A percentile compares a stretch with the other conserved stretches of the same genome.
phyloP scores from a whole-genome alignment of 495 filamentous ascomycete genomes.

The Trypethelium eluteriae region DNA sequence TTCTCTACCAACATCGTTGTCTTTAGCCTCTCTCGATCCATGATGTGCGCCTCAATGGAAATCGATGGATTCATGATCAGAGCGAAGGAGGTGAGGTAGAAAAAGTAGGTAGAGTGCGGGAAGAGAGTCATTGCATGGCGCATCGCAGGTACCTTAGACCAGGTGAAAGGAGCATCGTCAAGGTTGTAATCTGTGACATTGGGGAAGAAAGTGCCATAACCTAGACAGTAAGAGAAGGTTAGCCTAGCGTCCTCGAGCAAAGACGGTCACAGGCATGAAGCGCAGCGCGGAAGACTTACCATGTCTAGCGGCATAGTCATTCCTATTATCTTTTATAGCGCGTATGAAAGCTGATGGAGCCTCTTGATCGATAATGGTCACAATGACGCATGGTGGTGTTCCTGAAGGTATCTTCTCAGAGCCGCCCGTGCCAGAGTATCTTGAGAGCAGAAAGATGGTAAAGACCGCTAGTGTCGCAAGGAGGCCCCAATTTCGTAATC shows the following conservation, averaged over 20 bases:
- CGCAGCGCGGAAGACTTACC: constrained; percentile 50
- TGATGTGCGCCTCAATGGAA: constrained; percentile 60
- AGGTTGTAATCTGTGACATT: constrained; percentile 70
- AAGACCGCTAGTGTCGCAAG: constrained; percentile 48
- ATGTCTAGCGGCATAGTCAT: constrained; percentile 79
- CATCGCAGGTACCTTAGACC: constrained; percentile 76
- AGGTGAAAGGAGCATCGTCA: constrained; percentile 55
- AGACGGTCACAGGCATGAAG: constrained; percentile 14
- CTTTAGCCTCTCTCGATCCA: constrained; percentile 59
- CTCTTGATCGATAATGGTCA: constrained; percentile 69
- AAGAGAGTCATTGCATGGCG: constrained; percentile 79
- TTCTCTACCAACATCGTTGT: constrained; percentile 74
- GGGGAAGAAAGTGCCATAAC: constrained; percentile 80
- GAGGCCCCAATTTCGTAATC: constrained; percentile 56
- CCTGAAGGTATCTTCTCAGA: constrained; percentile 49
- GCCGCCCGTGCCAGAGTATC: constrained; percentile 39
- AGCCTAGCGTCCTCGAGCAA: background rate
- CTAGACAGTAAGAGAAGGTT: constrained; percentile 38
- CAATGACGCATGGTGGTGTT: constrained; percentile 73
- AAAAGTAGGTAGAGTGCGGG: constrained; percentile 70
- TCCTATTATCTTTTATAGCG: constrained; percentile 70
- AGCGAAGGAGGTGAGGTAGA: constrained; percentile 72
- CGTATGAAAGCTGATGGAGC: constrained; percentile 55
- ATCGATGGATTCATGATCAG: constrained; percentile 83
- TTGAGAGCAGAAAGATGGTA: constrained; percentile 56